Base-by-base conservation (phyloP, 2,329 filamentous ascomycete genomes). In the Aphanoascus verrucosus region DNA sequence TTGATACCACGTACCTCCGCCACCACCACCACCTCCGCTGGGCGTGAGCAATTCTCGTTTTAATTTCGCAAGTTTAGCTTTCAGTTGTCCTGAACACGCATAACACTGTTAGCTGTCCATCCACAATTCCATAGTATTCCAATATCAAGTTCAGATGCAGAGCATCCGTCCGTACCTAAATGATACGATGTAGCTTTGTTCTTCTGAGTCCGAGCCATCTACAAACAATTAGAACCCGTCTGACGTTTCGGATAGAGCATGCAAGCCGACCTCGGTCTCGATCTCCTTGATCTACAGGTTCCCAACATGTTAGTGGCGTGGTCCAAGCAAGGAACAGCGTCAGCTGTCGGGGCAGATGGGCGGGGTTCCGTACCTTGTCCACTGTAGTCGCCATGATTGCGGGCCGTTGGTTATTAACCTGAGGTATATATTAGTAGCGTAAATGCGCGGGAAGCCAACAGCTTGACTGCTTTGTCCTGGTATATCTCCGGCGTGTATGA, bases 131-230 rank as follows among this genome's bases (percentile, higher is more conserved):
- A 15, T 12, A n/a, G n/a, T n/a, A 12, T 31, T 5, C 32, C 14
- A 19, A 6, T 15, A 17, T 42, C 40, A 43, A 20, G n/a, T 42
- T 3, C 17, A 42, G 40, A 20, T 6, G n/a, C 15, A 28, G 23
- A 28, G 23, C 32, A 8, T 23, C 34, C 15, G 48, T 12, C 38
- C 67, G 58, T 71, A 72, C 88, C 89, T 71, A 96, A 76, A 79
- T 96, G 90, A 71, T 84, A 95, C 47, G 88, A 90, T 11, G 89
- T 95, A 52, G 86, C 86, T 76, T 96, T 96, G 74, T 96, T 96
- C 77, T 96, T 96, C 72, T 97, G 90, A 66, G 90, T 96, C 74
- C 81, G 81, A 76, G 89, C 88, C 91, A 96, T 96, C 84, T 91
- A 66, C 45, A 48, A 56, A 44, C 19, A 20, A 53, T 64, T 55